Percentiles rank a stretch among this genome's conserved stretches.
phyloP scores from a whole-genome alignment of 2,329 filamentous ascomycete species.

The Colletotrichum lindemuthianum region DNA sequence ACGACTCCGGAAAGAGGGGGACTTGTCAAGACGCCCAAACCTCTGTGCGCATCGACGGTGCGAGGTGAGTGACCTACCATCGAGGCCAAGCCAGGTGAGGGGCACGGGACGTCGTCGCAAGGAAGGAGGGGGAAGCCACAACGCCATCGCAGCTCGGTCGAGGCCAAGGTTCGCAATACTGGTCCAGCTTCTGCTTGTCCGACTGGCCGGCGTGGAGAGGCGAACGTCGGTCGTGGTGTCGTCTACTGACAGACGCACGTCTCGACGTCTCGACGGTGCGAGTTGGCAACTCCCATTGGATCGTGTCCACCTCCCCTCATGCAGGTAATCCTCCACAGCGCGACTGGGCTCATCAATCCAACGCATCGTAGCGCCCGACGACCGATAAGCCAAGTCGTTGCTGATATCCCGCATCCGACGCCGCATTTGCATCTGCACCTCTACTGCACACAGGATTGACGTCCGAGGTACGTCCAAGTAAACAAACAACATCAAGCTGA shows the following conservation, averaged over 20 bases:
- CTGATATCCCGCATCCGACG: too few species aligned
- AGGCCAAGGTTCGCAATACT: too few species aligned
- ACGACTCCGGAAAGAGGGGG: too few species aligned
- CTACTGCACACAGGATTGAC: not conserved
- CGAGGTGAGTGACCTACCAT: not conserved
- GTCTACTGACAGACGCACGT: constrained; percentile 1
- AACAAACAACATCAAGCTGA: constrained; percentile 26
- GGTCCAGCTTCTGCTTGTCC: not conserved
- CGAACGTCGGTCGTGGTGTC: constrained; percentile 3
- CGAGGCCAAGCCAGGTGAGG: constrained; percentile 1
- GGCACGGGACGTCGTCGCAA: constrained; percentile 14
- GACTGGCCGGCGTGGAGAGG: constrained; percentile 16
- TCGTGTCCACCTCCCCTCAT: constrained; percentile 24
- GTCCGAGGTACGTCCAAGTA: constrained; percentile 22
- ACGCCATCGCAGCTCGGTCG: constrained; percentile 26
- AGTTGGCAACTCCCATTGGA: constrained; percentile 25
- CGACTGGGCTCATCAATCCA: constrained; percentile 19
- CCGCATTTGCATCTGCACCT: too few species aligned
- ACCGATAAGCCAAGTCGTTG: constrained; percentile 13
- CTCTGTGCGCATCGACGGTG: constrained; percentile 13
- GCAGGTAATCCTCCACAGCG: constrained; percentile 33
- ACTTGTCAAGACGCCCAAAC: too few species aligned
- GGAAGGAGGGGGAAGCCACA: constrained; percentile 11
- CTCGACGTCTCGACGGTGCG: not conserved
- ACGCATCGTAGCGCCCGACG: constrained; percentile 4